A percentile compares a stretch with the other conserved stretches of the same genome.
phyloP scores from a whole-genome alignment of 495 filamentous ascomycete species.

The Tirmania nivea region DNA sequence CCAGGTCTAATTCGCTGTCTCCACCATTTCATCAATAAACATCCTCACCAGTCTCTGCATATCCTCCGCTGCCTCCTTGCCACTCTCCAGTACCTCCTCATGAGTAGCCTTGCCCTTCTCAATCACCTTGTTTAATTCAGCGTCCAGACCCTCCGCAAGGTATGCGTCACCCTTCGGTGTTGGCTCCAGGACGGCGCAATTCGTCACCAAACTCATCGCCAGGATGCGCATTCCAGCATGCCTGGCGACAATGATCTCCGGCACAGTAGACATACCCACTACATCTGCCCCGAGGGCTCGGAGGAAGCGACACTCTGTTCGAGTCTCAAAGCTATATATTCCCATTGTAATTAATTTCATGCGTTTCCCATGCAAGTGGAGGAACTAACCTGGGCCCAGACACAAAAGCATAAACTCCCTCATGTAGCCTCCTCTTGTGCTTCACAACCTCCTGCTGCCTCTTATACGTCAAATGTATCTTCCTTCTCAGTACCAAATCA shows the following conservation, averaged over 20 bases:
- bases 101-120: slow-evolving; percentile 47
- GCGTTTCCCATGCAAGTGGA: slow-evolving; percentile 6
- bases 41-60: slow-evolving; percentile 36
- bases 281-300: slow-evolving; percentile 43
- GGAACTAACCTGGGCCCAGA: slow-evolving; percentile 37
- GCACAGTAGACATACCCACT: slow-evolving; percentile 62
- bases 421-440: slow-evolving; percentile 31
- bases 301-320: slow-evolving; percentile 58
- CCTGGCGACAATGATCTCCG: slow-evolving; percentile 52
- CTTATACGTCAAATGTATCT: slow-evolving; percentile 40
- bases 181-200: slow-evolving; percentile 42
- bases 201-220: slow-evolving; percentile 59
- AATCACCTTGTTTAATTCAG: slow-evolving; percentile 34
- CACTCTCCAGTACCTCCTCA: slow-evolving; percentile 48
- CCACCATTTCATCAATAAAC: slow-evolving; percentile 14
- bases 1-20: no score
- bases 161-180: slow-evolving; percentile 37
- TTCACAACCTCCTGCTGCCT: slow-evolving; percentile 15
- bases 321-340: slow-evolving; percentile 38
- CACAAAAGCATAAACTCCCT: slow-evolving; percentile 58
- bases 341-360: slow-evolving; percentile 10
- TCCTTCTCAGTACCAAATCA: slow-evolving; percentile 42
- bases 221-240: slow-evolving; percentile 49
- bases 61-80: slow-evolving; percentile 37
- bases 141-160: slow-evolving; percentile 21